Percentiles rank a stretch among this genome's conserved stretches.
These are phyloP conservation scores for Pseudocohnilembus persalinus DNA, from an alignment of 169 alveolate species.

Conservation along the genomic window DNA sequence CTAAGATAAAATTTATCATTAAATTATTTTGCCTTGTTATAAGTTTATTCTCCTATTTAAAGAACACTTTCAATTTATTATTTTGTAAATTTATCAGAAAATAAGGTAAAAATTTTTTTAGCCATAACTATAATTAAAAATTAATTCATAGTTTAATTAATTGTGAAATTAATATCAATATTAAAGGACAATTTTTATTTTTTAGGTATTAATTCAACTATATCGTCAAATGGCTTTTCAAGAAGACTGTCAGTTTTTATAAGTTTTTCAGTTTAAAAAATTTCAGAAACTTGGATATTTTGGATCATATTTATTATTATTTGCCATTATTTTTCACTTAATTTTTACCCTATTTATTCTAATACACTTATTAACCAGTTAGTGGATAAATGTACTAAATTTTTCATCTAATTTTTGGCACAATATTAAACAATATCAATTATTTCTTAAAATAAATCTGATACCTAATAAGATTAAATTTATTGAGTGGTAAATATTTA, in stretches of 20 bases:
- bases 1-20: conserved; percentile 5
- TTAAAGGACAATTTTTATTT: not conserved
- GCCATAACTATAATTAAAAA: not conserved
- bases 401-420: not conserved
- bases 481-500: not conserved
- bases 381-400: not conserved
- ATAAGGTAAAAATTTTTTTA: not conserved
- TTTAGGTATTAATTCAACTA: not conserved
- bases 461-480: not conserved
- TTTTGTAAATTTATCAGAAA: not conserved
- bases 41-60: not conserved
- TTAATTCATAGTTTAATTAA: not conserved
- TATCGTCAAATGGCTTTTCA: not conserved
- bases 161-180: too few species aligned
- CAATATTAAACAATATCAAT: not conserved
- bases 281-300: not conserved
- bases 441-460: conserved; percentile 1
- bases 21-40: not conserved
- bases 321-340: not conserved
- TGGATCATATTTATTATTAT: not conserved
- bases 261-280: not conserved
- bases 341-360: not conserved
- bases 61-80: not conserved
- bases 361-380: not conserved
- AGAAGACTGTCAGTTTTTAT: not conserved